Base-by-base conservation (phyloP, 768 basidiomycete species). In the Rubroboletus pulcherrimus region DNA sequence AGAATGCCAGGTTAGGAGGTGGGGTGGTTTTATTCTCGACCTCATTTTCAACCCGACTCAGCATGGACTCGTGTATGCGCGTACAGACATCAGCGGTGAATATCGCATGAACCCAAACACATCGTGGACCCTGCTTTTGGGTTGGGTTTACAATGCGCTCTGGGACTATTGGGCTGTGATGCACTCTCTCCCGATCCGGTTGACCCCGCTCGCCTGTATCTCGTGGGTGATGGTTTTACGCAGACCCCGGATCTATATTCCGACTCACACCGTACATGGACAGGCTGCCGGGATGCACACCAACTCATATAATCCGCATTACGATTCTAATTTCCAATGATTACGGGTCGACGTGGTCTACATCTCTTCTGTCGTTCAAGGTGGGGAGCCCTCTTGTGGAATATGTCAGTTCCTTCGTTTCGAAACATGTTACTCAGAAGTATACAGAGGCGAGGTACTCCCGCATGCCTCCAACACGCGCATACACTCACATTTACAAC, bases 11-110 rank as follows among this genome's bases (percentile, higher is more conserved):
- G 65, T 75, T 78, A 29, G 73, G 74, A 26, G 67, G 62, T 31
- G 63, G 1, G 59, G 57, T 50, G 76, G 77, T 29, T 83, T 82
- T 60, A 74, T 83, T 33, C 79, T 81, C 14, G 77, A 79, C 51
- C 82, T 86, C 51, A 6, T 86, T 17, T 86, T 86, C 67, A 85
- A 84, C 63, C 79, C 84, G 0, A 75, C 74, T 17, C 70, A 82
- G 63, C 79, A 82, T 76, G 84, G 83, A 33, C 67, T 85, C 11
- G 83, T 80, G 3, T 86, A 81, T 65, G 83, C 81, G n/a, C 80
- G 85, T 24, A 85, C 84, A 9, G 85, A 86, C 66, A 84, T 87
- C 37, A 84, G 84, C 51, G 84, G 83, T 29, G 83, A 81, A 21
- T 85, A 86, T 68, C 81, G 75, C 62, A 69, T 86, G 63, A 85